These are phyloP conservation scores for Beauveria australis DNA, from an alignment of 2,329 filamentous ascomycete species.

Conservation along the genomic window DNA sequence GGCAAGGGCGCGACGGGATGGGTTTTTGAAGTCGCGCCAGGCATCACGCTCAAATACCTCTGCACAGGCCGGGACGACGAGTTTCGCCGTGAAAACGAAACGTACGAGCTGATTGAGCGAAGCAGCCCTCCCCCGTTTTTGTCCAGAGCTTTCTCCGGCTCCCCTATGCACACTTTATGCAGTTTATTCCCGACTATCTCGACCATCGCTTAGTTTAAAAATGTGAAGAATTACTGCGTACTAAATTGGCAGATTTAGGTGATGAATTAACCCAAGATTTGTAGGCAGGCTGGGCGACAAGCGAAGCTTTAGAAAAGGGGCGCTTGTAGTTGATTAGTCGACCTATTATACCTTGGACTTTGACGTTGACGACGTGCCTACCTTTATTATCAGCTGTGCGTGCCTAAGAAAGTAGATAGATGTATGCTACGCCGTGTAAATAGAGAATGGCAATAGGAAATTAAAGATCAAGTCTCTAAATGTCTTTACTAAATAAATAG, in stretches of 20 bases:
- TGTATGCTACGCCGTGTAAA: too few relatives aligned
- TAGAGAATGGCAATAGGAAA: too few relatives aligned
- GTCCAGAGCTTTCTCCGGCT: conserved; percentile 5
- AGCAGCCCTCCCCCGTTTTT: background rate
- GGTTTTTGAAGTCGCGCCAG: background rate
- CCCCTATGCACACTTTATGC: conserved; percentile 1
- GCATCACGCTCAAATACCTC: background rate
- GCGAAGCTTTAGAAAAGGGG: background rate
- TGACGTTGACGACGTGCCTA: too few relatives aligned
- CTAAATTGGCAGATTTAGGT: background rate
- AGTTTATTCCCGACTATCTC: background rate
- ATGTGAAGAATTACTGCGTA: background rate
- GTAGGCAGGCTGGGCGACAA: background rate
- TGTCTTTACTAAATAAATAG: too few relatives aligned
- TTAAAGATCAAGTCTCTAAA: too few relatives aligned
- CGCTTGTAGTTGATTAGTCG: background rate
- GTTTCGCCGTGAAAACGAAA: conserved; percentile 2
- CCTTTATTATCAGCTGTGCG: too few relatives aligned
- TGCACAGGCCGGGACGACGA: background rate
- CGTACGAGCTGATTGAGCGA: background rate
- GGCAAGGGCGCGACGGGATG: background rate
- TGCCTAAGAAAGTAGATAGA: too few relatives aligned
- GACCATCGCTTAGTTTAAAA: too few relatives aligned
- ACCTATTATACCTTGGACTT: too few relatives aligned
- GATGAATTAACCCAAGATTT: background rate